Evolutionary conservation across 495 filamentous ascomycete genomes (phyloP), one percentile per base, ranked within the genome.

Genomic region (Podospora pseudoanserina): DNA sequence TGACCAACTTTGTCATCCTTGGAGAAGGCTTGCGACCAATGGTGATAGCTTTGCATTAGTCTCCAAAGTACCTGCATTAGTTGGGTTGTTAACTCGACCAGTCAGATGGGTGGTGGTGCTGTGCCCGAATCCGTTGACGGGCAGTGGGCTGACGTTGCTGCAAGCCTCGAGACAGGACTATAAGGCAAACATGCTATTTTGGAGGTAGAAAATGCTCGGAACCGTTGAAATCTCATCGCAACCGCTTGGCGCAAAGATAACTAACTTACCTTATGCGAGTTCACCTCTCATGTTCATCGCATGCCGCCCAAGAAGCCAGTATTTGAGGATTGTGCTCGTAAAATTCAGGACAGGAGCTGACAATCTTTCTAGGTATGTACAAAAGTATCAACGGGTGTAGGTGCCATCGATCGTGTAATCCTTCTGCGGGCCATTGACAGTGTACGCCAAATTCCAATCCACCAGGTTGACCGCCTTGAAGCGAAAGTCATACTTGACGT

Each of bases 361-460:
- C 3, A 13, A 23, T 23, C 23, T 23, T 23, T 23, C 23, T 23
- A 23, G 23, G 23, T 49, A 49, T 26, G 5, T 28, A 39, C 15
- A 13, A 20, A 57, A 0, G 1, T 28, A 27, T 27, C 64, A 75
- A 63, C 80, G 73, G 39, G 67, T 79, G 68, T 88, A 89, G 0
- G 74, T 68, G 6, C 82, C 85, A 64, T 83, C 75, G 55, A 86
- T 85, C 0, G 74, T 83, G 76, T 91, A 92, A 73, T 91, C 86
- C 76, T 91, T 91, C 69, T 85, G 83, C 39, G 89, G 90, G 0
- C 89, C 90, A 60, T 80, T 85, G 56, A 91, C 89, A 26, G 74
- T 81, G 73, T 91, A 90, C 68, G 78, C 80, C 39, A 89, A 74
- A 68, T 75, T 81, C 82, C 89, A 91, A 61, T 77, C 76, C 55